Conservation (phyloP, 306 rosid genomes). For the Rosa rugosa region DNA sequence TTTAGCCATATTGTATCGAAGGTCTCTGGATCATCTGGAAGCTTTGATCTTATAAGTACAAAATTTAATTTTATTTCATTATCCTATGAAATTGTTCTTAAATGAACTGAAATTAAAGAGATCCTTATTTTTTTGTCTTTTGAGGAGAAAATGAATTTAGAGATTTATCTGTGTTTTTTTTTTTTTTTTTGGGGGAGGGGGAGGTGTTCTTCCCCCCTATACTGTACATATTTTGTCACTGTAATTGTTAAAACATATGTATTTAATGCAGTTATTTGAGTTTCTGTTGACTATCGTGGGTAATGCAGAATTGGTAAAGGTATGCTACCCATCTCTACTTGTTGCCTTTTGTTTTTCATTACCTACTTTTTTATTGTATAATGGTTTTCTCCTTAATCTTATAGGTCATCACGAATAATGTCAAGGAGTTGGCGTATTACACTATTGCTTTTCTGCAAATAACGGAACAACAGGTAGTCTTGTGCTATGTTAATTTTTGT, state of each 20-base stretch:
- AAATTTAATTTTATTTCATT: no score
- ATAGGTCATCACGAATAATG: slow-evolving; percentile 59
- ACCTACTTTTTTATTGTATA: not conserved
- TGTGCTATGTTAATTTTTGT: slow-evolving; percentile 1
- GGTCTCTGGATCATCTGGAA: no score
- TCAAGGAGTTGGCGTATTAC: slow-evolving; percentile 81
- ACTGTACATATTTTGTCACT: not conserved
- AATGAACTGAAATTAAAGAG: no score
- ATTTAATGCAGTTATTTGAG: slow-evolving; percentile 75
- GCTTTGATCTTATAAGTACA: no score
- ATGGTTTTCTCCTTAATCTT: slow-evolving; percentile 21
- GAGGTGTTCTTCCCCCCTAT: no score
- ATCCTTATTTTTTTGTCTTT: no score
- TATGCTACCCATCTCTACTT: slow-evolving; percentile 27
- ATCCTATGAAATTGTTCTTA: no score
- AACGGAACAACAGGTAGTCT: slow-evolving; percentile 76
- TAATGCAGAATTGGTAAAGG: slow-evolving; percentile 69
- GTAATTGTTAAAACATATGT: slow-evolving; percentile 17
- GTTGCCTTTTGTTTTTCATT: slow-evolving; percentile 15
- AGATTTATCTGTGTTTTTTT: not conserved
- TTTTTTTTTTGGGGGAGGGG: no score
- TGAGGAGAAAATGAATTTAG: no score
- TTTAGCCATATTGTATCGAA: no score
- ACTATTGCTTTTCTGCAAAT: slow-evolving; percentile 92
- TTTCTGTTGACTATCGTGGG: slow-evolving; percentile 80